Base-by-base conservation (phyloP, 1,284 basidiomycete species). In the Abortiporus biennis region DNA sequence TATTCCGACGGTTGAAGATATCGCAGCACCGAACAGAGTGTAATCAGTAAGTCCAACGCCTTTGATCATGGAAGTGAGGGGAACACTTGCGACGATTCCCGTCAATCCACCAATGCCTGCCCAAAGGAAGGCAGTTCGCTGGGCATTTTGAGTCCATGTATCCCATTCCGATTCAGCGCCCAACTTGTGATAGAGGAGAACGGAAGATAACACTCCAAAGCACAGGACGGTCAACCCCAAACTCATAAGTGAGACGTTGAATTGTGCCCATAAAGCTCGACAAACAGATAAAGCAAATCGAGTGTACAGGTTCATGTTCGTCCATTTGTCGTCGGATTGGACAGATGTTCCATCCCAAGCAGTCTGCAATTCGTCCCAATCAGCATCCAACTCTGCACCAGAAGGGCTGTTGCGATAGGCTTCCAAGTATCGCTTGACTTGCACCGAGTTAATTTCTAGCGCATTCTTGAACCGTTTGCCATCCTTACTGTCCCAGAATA, bases 181-280 rank as follows among this genome's bases (percentile, higher is more conserved):
- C 37, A 81, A 58, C 15, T 66, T 65, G 3, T 55, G 52, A 55
- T 76, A 85, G 1, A 79, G 50, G 1, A 64, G 62, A 64, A 70
- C 76, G 1, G 67, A 62, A 1, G 76, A 68, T 2, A 73, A 42
- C 0, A 75, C 56, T 16, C 74, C 65, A 17, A 75, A 53, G 1
- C 59, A 61, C 38, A 88, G 63, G 5, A 82, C 63, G 0, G 61
- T 54, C 16, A 87, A 59, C 0, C 83, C 95, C 16, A 85, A 64
- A 2, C 63, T 61, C 70, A 99, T 98, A 9, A 90, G 69, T 0
- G 74, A 56, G 3, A 85, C 67, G 49, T 93, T 90, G 67, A 99
- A 99, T 55, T 90, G 89, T 0, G 96, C 95, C 96, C 96, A 99
- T 40, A 97, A 80, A 17, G 76, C 66, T 5, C 92, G 81, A 52